These are phyloP conservation scores for Diaporthe caulivora DNA, from an alignment of 2,329 filamentous ascomycete genomes.

Conservation along the genomic window DNA sequence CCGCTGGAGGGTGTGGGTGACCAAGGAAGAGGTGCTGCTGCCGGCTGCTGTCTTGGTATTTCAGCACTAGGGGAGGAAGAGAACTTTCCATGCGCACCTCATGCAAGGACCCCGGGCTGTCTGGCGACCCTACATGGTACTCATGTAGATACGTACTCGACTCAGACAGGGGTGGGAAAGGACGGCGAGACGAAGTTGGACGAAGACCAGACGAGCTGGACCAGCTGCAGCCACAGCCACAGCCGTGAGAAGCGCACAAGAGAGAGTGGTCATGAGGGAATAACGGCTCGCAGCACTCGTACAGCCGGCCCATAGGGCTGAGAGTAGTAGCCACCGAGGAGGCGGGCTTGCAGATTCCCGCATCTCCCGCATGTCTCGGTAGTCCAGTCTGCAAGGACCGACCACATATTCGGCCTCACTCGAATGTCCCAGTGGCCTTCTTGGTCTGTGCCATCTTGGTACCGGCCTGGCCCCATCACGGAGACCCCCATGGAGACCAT, in stretches of 20 bases:
- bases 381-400: slow-evolving; percentile 31
- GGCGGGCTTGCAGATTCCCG: slow-evolving; percentile 32
- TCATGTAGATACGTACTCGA: not conserved
- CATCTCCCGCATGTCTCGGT: slow-evolving; percentile 35
- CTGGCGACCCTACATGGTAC: not conserved
- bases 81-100: slow-evolving; percentile 25
- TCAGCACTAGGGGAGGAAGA: slow-evolving; percentile 19
- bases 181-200: not conserved
- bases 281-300: not conserved
- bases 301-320: slow-evolving; percentile 39
- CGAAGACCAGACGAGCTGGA: slow-evolving; percentile 1
- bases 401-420: slow-evolving; percentile 20
- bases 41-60: slow-evolving; percentile 7
- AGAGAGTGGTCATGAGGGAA: not conserved
- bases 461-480: not conserved
- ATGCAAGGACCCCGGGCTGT: slow-evolving; percentile 28
- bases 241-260: not conserved
- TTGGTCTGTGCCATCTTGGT: not conserved
- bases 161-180: slow-evolving; percentile 8
- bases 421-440: not conserved
- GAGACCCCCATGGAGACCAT: slow-evolving; percentile 12
- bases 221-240: not conserved
- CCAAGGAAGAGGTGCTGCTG: slow-evolving; percentile 15
- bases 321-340: slow-evolving; percentile 27
- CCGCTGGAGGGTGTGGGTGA: slow-evolving; percentile 22